Base-by-base conservation (phyloP, 306 rosid genomes). In the Gynostemma pentaphyllum region DNA sequence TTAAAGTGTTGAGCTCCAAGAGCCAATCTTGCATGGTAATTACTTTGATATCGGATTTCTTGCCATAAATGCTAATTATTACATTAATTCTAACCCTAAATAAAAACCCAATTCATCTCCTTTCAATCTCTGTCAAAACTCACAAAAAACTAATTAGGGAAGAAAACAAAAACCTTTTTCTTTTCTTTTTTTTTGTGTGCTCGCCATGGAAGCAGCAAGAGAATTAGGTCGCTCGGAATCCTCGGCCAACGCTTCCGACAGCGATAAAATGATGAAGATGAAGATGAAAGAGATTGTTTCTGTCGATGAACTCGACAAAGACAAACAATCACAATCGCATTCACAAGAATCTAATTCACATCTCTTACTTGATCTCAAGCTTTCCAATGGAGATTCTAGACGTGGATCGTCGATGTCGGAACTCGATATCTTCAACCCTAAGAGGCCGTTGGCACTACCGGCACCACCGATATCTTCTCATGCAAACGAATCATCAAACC, bases 161-260 rank as follows among this genome's bases (percentile, higher is more conserved):
- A 18, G 54, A 47, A 8, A 10, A 49, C 21, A 19, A 9, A 57
- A 11, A 11, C 0, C 0, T 27, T 11, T 1, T 37, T 27, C 10
- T 19, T 2, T 6, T 1, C 24, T 50, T 63, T 16, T 29, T 16
- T 27, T 66, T 14, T 29, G 14, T 61, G 65, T 7, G 34, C 23
- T 9, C 7, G 23, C 23, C 50, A 84, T 84, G 90, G 39, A 71
- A 49, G 22, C 36, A 2, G 23, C 28, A 4, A 10, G 2, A 4
- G 48, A 66, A 48, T 52, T n/a, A 9, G 69, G 60, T 53, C 70
- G 74, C 4, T 72, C 80, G 1, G 76, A 85, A 55, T n/a, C n/a
- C n/a, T n/a, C n/a, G n/a, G n/a, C 91, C 1, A 75, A 70, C 14
- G 62, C 83, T 11, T 73, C 80, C 0, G 74, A 65, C 23, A 32